phyloP scores from a whole-genome alignment of 1,139 yeast genomes.

The Groenewaldozyma auringiensis region DNA sequence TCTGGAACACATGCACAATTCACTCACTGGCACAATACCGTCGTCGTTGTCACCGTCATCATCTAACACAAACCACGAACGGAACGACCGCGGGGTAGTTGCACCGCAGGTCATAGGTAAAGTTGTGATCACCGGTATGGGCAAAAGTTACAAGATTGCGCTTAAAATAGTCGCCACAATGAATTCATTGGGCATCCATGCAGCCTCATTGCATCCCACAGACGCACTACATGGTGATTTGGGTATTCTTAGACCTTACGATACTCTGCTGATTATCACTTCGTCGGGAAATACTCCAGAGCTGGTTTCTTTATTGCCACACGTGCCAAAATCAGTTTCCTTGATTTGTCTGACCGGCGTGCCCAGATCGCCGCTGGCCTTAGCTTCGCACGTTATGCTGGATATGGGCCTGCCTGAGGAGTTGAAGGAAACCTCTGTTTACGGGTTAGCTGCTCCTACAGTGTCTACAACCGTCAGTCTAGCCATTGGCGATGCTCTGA shows the following conservation, averaged over 20 bases:
- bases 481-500: conserved; percentile 70
- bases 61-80: background rate
- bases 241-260: conserved; percentile 58
- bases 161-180: conserved; percentile 73
- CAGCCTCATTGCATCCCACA: conserved; percentile 66
- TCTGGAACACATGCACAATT: conserved; percentile 44
- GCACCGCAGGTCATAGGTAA: conserved; percentile 48
- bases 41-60: background rate
- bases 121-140: conserved; percentile 71
- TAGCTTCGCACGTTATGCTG: conserved; percentile 44
- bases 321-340: conserved; percentile 47
- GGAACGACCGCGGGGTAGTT: background rate
- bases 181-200: conserved; percentile 65
- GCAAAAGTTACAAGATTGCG: conserved; percentile 76
- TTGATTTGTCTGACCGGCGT: conserved; percentile 59
- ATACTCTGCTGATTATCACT: conserved; percentile 59
- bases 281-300: conserved; percentile 86
- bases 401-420: conserved; percentile 55
- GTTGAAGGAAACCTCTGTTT: conserved; percentile 55
- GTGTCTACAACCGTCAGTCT: conserved; percentile 72
- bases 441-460: conserved; percentile 86
- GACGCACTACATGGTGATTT: conserved; percentile 91
- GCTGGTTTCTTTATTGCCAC: conserved; percentile 50
- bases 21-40: conserved; percentile 20
- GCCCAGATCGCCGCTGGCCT: conserved; percentile 39